These are phyloP conservation scores for Rugonectria rugulosa DNA, from an alignment of 2,329 filamentous ascomycete genomes.

Conservation along the genomic window DNA sequence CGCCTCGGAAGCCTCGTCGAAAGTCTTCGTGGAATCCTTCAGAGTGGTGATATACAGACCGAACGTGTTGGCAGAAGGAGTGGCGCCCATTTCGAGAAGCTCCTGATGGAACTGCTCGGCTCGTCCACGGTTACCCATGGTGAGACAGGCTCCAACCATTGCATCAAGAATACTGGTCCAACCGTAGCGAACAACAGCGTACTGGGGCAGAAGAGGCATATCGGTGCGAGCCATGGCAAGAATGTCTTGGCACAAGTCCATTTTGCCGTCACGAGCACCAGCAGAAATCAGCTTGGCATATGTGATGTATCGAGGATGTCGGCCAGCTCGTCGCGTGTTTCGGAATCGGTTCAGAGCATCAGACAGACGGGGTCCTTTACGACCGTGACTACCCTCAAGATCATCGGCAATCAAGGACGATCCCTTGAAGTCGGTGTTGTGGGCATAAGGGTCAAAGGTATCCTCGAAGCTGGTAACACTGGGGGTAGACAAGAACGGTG, in stretches of 20 bases:
- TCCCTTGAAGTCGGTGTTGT: conserved; percentile 91
- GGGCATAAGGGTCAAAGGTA: conserved; percentile 87
- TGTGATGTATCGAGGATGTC: conserved; percentile 93
- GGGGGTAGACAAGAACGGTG: conserved; percentile 61
- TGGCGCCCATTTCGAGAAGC: conserved; percentile 85
- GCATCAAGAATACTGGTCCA: conserved; percentile 97
- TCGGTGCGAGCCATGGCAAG: conserved; percentile 89
- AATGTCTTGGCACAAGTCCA: conserved; percentile 84
- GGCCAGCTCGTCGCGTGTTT: conserved; percentile 91
- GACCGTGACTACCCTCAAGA: conserved; percentile 80
- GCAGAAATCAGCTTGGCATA: conserved; percentile 95
- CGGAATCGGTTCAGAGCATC: conserved; percentile 85
- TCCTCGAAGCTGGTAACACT: conserved; percentile 75
- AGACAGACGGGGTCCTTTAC: conserved; percentile 75
- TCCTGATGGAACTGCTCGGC: conserved; percentile 92
- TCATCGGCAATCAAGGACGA: conserved; percentile 91
- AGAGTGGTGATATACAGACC: conserved; percentile 99
- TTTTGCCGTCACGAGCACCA: conserved; percentile 84
- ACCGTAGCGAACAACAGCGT: conserved; percentile 87
- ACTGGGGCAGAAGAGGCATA: conserved; percentile 84
- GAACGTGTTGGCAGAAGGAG: conserved; percentile 96
- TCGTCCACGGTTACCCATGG: conserved; percentile 78
- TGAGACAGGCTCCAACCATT: conserved; percentile 93
- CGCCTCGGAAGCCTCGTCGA: conserved; percentile 95
- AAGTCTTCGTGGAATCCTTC: conserved; percentile 96